Base-by-base conservation (phyloP, 1,284 basidiomycete species). In the Sporisorium iseilematis-ciliati region DNA sequence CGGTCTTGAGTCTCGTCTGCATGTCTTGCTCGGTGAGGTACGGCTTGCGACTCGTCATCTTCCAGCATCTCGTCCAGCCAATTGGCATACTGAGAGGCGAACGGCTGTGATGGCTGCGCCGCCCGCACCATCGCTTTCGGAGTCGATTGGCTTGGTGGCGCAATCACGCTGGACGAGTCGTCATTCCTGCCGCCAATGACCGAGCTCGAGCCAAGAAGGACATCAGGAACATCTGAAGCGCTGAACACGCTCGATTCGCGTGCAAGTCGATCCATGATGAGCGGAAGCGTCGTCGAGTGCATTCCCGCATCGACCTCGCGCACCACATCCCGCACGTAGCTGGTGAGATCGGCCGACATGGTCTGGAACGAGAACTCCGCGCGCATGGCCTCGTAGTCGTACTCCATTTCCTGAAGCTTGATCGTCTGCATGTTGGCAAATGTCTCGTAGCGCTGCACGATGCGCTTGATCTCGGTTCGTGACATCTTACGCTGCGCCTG, bases 301-400 rank as follows among this genome's bases (percentile, higher is more conserved):
- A 76, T 72, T 11, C 65, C 69, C 1, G 56, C 65, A 59, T 76
- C 74, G 20, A 73, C 74, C 31, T 76, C 74, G n/a, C 74, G 62
- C 16, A 76, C 74, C 11, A 76, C 74, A 41, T 72, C 74, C 3
- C 63, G 45, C 2, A 76, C 65, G 54, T 76, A 76, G 38, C 69
- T 62, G 1, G 74, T 73, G 12, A 78, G 66, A 26, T 78, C 76
- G 33, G 69, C 65, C 1, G 68, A 45, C 68, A 75, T 75, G 41
- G 49, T 40, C 4, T 57, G 60, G 31, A 68, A 69, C 3, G 72
- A 68, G 33, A 75, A 78, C 20, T 4, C 41, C 11, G 64, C 45
- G 16, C 63, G 62, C 68, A 75, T 67, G 25, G 54, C 58, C 2
- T 61, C 49, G 23, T 53, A 50, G 49, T 78, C 60, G 45, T 59